Conservation (phyloP, 306 rosid species). For the Inga leiocalycina region DNA sequence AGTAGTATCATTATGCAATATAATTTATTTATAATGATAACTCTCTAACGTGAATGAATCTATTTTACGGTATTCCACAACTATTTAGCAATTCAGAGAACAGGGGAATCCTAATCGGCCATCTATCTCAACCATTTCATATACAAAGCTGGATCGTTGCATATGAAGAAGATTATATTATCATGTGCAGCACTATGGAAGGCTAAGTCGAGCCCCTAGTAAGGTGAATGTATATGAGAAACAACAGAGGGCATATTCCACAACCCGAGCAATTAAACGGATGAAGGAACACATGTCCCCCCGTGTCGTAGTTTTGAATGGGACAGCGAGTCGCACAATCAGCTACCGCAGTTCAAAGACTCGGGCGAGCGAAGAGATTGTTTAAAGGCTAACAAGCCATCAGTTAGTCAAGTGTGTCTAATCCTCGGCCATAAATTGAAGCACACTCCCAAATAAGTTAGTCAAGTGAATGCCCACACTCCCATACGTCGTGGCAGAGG, state of each 20-base stretch:
- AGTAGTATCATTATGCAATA: not conserved
- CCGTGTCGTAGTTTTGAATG: not conserved
- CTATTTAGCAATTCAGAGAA: not conserved
- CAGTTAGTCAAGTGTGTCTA: not conserved
- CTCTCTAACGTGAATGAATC: not conserved
- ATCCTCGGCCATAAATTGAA: constrained; percentile 7
- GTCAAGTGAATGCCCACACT: not conserved
- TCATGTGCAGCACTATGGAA: not conserved
- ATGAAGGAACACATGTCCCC: not conserved
- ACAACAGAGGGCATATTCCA: not conserved
- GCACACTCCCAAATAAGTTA: not conserved
- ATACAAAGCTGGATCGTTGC: not conserved
- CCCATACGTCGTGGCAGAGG: not conserved
- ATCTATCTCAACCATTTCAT: not conserved
- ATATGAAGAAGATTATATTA: not conserved
- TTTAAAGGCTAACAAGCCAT: constrained; percentile 6
- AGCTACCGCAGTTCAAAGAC: not conserved
- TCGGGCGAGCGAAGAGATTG: not conserved
- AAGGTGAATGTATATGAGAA: not conserved
- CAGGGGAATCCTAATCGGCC: not conserved
- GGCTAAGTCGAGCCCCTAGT: not conserved
- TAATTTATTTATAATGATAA: not conserved
- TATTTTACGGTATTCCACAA: not conserved
- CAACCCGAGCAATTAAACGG: not conserved
- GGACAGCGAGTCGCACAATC: not conserved